Conservation (phyloP, 176 grass and related monocot species). For the Phragmites australis region DNA sequence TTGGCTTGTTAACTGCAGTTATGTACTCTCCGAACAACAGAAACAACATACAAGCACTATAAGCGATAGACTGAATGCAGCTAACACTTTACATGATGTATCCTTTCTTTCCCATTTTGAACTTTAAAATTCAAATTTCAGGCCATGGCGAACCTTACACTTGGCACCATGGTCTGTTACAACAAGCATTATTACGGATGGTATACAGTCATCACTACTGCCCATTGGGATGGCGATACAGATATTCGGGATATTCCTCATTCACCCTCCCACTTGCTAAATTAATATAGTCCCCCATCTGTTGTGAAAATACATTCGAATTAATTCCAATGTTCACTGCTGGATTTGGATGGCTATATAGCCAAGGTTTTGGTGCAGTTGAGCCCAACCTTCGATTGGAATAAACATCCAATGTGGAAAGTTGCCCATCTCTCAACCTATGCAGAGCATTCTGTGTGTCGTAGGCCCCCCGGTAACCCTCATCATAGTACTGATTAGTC, state of each 20-base stretch:
- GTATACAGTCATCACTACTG: conserved; percentile 53
- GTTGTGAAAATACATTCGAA: conserved; percentile 46
- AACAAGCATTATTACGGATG: conserved; percentile 31
- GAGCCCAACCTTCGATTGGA: conserved; percentile 43
- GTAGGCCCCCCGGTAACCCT: conserved; percentile 37
- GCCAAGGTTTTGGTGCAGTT: conserved; percentile 37
- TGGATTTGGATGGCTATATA: conserved; percentile 52
- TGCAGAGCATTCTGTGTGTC: conserved; percentile 47
- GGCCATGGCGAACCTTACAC: conserved; percentile 21
- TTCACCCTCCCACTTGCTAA: conserved; percentile 44
- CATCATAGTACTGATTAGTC: conserved; percentile 49
- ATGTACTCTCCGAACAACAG: background rate
- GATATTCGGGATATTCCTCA: conserved; percentile 53
- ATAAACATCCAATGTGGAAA: conserved; percentile 50
- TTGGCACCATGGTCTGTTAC: conserved; percentile 38
- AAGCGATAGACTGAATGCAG: background rate
- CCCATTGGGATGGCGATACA: conserved; percentile 57
- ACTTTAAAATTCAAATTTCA: conserved; percentile 27
- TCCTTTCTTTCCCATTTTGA: conserved; percentile 37
- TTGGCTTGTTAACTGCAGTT: background rate
- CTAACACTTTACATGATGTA: conserved; percentile 30
- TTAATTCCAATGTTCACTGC: conserved; percentile 46
- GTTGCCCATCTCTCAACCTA: conserved; percentile 46
- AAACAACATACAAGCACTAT: conserved; percentile 22
- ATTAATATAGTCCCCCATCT: conserved; percentile 50